Base-by-base conservation (phyloP, 371 early-diverging fungal genomes). In the Chytridium lagenaria region DNA sequence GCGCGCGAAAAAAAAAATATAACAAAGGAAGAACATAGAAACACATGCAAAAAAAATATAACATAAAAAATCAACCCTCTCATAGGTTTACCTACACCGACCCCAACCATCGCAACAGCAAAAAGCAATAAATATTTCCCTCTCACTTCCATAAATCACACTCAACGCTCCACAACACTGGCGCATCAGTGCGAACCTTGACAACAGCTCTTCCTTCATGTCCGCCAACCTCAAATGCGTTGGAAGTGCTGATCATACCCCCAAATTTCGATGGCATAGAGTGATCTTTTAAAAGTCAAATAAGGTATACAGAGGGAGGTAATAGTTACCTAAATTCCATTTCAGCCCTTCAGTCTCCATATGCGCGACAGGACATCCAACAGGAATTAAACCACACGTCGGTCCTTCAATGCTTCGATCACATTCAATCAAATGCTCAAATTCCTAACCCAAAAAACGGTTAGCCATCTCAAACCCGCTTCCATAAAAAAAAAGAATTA, bases 311-410 rank as follows among this genome's bases (percentile, higher is more conserved):
- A 34, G 12, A 65, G n/a, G 50, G 26, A 49, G 5, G 51, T 44
- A 50, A 50, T 5, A 76, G 79, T 73, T 87, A 91, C 93, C 88
- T 34, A 97, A 78, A 80, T 97, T 88, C 95, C 95, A 97, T 77
- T 87, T 86, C 57, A 97, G 85, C 0, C 97, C 96, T 31, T 63
- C 77, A 0, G 94, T 94, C 0, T 88, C 89, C 26, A 93, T 55
- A 1, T 75, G 79, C 5, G 89, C 85, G 1, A 81, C 84, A 1
- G 84, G 80, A 2, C 85, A 85, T 10, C 92, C 93, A 36, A 97
- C 82, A 2, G 97, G 96, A 70, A 95, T 82, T 1, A 96, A 77
- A 30, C 97, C 97, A 78, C 97, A 97, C 0, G 91, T 91, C 1
- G 95, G 94, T 0, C 96, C 95, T 81, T 95, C 93, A 23, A 90